phyloP scores from a whole-genome alignment of 257 asterid genomes.

The Salvia splendens region DNA sequence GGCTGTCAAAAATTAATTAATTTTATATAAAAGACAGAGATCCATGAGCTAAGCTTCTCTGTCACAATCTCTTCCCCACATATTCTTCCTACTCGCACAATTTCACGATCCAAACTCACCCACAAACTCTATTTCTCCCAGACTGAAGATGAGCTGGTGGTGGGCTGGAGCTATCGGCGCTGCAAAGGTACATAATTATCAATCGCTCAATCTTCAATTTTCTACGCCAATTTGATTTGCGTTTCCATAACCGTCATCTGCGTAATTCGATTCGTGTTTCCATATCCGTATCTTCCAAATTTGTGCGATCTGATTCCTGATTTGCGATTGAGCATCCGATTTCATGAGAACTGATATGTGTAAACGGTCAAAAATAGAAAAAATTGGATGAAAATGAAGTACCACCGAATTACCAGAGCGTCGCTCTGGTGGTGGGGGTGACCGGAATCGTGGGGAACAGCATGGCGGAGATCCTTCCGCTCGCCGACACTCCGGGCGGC shows the following conservation, averaged over 20 bases:
- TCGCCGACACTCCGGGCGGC: constrained; percentile 93
- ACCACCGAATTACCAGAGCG: constrained; percentile 66
- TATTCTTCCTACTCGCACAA: no score
- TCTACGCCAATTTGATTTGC: not conserved
- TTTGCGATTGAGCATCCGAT: not conserved
- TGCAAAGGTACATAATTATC: constrained; percentile 49
- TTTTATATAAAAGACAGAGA: not conserved
- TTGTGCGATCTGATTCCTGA: no score
- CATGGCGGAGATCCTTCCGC: constrained; percentile 93
- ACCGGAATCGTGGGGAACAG: constrained; percentile 95
- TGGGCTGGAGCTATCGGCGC: constrained; percentile 96
- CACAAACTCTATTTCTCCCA: not conserved
- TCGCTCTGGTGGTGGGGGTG: constrained; percentile 76
- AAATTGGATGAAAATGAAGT: constrained; percentile 62
- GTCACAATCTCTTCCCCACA: not conserved
- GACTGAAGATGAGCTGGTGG: constrained; percentile 77
- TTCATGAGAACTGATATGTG: not conserved
- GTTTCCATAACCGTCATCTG: not conserved
- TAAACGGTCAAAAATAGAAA: constrained; percentile 48
- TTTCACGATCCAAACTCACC: not conserved
- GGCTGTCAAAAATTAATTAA: not conserved
- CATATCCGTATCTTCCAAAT: not conserved
- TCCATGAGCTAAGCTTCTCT: constrained; percentile 10
- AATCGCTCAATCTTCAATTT: not conserved
- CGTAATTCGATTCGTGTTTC: not conserved